Base-by-base conservation (phyloP, 345 rosid species). In the Theobroma cacao region DNA sequence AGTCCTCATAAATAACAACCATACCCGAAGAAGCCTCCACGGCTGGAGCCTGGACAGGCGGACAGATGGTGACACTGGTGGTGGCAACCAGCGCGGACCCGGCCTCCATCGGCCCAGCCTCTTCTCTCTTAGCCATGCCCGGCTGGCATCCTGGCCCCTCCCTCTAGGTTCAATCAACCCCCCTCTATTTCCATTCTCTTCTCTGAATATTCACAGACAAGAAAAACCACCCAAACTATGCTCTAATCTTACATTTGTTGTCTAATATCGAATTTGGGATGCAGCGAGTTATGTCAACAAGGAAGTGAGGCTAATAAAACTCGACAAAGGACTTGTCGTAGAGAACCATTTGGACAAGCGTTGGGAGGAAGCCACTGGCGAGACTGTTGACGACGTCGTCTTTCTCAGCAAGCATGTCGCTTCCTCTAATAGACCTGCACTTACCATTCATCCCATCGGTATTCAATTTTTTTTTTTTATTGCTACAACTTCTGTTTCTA, bases 301-400 rank as follows among this genome's bases (percentile, higher is more conserved):
- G 59, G 56, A 82, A 3, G 85, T 76, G 58, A 84, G 85, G 68
- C 73, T 84, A 43, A 61, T 86, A 30, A 78, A 77, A 55, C 83
- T 81, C 79, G 79, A 67, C 31, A 77, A 77, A 7, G 41, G 83
- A 59, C 83, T 86, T 30, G 83, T 86, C 24, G 38, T 15, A 17
- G 86, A 83, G 66, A 85, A 84, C 53, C 75, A 86, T 52, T 67
- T 84, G 66, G 89, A 86, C 31, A 62, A 50, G 41, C 77, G 85
- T 43, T 86, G 89, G 89, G 83, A 86, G 85, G 85, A 74, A 62
- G 89, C 82, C 7, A 86, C 83, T 34, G 84, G 86, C 28, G 89
- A 86, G 80, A 67, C 71, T 2, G 89, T 86, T 6, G 62, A 75
- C 53, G 89, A 86, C 66, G 82, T 86, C 48, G 81, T 86, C 22